Conservation (phyloP, 805 yeast genomes). For the Nakazawaea populi region DNA sequence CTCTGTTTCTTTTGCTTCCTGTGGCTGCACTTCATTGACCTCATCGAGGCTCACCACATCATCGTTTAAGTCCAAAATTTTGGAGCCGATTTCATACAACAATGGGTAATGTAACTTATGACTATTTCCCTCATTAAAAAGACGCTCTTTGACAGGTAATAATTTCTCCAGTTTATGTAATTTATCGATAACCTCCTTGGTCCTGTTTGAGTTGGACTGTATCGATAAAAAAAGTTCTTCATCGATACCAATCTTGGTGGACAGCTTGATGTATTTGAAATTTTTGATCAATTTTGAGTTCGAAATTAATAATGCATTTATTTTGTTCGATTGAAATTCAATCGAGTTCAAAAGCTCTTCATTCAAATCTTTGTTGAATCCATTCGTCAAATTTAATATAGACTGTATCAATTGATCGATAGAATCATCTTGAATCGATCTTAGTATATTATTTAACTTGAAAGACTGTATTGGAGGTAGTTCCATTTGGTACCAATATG, state of each 20-base stretch:
- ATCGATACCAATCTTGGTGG: constrained; percentile 1
- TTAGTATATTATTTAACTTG: constrained; percentile 18
- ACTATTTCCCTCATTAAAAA: constrained; percentile 28
- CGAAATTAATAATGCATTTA: constrained; percentile 9
- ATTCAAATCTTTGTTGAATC: constrained; percentile 23
- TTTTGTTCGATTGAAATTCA: constrained; percentile 18
- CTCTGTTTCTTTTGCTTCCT: constrained; percentile 10
- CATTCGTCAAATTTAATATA: constrained; percentile 14
- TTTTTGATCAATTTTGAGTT: constrained; percentile 1
- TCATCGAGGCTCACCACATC: constrained; percentile 9
- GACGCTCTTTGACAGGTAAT: constrained; percentile 29
- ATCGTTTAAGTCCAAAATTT: constrained; percentile 12
- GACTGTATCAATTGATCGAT: constrained; percentile 18
- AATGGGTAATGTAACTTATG: constrained; percentile 39
- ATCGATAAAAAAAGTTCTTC: constrained; percentile 11
- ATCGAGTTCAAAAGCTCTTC: constrained; percentile 19
- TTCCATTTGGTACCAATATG: neutral
- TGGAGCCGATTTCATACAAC: constrained; percentile 24
- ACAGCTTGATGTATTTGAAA: neutral
- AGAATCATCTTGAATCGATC: constrained; percentile 18
- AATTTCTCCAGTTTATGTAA: constrained; percentile 28
- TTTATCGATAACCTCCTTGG: constrained; percentile 20
- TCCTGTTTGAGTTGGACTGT: constrained; percentile 8
- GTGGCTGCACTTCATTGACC: constrained; percentile 9
- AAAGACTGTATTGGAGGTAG: constrained; percentile 24